Evolutionary conservation across 768 basidiomycete genomes (phyloP), one percentile per base, ranked within the genome.

Genomic region (Trametes cinnabarina): DNA sequence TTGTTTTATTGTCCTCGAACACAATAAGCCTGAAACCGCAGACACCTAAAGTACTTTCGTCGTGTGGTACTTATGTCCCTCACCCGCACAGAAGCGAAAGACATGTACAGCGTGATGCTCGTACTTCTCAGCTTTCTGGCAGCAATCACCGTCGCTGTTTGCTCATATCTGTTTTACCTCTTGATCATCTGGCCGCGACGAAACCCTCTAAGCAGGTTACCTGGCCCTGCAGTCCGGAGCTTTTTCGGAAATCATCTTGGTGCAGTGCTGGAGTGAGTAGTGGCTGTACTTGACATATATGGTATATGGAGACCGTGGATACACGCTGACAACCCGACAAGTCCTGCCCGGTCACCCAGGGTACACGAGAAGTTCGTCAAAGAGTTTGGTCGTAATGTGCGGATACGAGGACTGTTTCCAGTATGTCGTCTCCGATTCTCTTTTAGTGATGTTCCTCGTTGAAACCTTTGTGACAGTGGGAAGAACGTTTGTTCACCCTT

Each of bases 401-500:
- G 86, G 35, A 79, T 92, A 49, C 79, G 82, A 44, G 90, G 90
- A 3, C 58, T 86, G 12, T 80, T 81, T 46, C 86, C 86, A 50
- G 90, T 91, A 72, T 60, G 89, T 78, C n/a, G 11, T n/a, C 35
- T 32, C 30, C 12, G 30, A 39, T 46, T 26, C 43, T 37, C 22
- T 1, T 11, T n/a, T n/a, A n/a, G n/a, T n/a, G n/a, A n/a, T n/a
- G n/a, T n/a, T n/a, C n/a, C n/a, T 23, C 44, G 28, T 28, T 10
- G 23, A 61, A 12, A 19, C 11, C 22, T 50, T 41, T 9, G 46
- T 47, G 9, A 43, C 5, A 56, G 90, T 89, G 86, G 83, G 90
- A 89, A 58, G 79, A 84, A 40, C 85, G 94, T 34, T 81, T 96
- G 1, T 76, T 92, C 53, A 90, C 92, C 0, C 76, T 92, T 41